A percentile compares a stretch with the other conserved stretches of the same genome.
These are phyloP conservation scores for Trifolium dubium DNA, from an alignment of 306 rosid genomes.

Conservation along the genomic window DNA sequence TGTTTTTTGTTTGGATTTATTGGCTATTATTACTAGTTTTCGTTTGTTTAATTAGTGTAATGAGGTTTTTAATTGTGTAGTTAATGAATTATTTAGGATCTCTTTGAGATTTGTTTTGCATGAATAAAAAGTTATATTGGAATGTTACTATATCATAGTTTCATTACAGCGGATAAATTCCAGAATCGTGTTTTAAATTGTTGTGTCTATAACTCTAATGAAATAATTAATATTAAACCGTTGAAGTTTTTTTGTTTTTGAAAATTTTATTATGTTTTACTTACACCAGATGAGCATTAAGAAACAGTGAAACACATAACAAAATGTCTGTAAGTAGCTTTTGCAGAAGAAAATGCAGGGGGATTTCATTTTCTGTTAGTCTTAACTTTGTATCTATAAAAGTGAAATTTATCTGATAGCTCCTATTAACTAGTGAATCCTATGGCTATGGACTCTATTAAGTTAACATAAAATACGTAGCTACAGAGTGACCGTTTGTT, in stretches of 20 bases:
- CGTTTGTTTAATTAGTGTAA: not conserved
- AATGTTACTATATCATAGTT: not conserved
- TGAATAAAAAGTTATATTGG: not conserved
- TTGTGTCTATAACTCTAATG: not conserved
- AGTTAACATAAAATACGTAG: constrained; percentile 24
- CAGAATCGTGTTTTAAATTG: not conserved
- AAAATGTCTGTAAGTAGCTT: not conserved
- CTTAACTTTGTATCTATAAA: not conserved
- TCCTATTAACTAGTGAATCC: not conserved
- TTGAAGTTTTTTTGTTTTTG: not conserved
- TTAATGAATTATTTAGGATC: constrained; percentile 14
- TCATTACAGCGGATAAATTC: not conserved
- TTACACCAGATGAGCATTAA: not conserved
- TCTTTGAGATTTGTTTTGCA: constrained; percentile 19
- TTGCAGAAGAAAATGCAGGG: not conserved
- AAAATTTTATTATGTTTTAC: not conserved
- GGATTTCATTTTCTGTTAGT: constrained; percentile 2
- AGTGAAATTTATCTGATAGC: not conserved
- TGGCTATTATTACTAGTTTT: constrained; percentile 1
- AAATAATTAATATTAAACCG: constrained; percentile 3
- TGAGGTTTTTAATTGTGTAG: constrained; percentile 11
- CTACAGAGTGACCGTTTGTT: constrained; percentile 12
- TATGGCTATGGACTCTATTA: not conserved
- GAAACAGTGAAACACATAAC: not conserved
- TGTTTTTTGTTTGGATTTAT: constrained; percentile 25